Base-by-base conservation (phyloP, 1,139 yeast species). In the Yamadazyma blattariae region DNA sequence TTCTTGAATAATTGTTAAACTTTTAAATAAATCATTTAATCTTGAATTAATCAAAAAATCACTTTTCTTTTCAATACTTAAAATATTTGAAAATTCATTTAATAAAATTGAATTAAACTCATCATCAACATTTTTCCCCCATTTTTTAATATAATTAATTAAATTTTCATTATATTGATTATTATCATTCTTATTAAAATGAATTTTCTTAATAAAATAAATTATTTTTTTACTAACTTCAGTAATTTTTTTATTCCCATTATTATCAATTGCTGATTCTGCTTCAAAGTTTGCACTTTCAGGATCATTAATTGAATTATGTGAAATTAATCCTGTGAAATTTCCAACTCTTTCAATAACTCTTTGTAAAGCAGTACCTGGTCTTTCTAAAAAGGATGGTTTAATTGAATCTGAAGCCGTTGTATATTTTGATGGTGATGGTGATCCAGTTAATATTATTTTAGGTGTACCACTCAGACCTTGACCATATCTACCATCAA, bases 1-100 rank as follows among this genome's bases (percentile, higher is more conserved):
- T 40, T 73, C 74, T 31, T 67, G 57, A 2, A 78, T 75, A 36
- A 66, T 67, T 5, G 56, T 52, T 32, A 79, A 54, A 38, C 70
- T 71, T 14, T 63, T 48, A 35, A 62, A 17, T 24, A 47, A 34
- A 25, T 39, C 44, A 7, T 42, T 44, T 10, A 36, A 25, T 7
- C 39, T 16, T 2, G 31, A 24, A 16, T 23, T 19, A 14, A 46
- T n/a, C 1, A 35, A 18, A 13, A 12, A 20, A 6, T 12, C n/a
- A 6, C 32, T 23, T 17, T 23, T 30, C 6, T 28, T 30, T 27
- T 45, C 44, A 13, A 36, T 24, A 12, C 25, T 32, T 15, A 41
- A 25, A 8, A 46, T 21, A 9, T 26, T 26, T n/a, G 41, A 24
- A 22, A 41, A 34, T 26, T 42, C 45, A 16, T 30, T 35, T n/a